These are phyloP conservation scores for Patellaria atrata DNA, from an alignment of 495 filamentous ascomycete genomes.

Conservation along the genomic window DNA sequence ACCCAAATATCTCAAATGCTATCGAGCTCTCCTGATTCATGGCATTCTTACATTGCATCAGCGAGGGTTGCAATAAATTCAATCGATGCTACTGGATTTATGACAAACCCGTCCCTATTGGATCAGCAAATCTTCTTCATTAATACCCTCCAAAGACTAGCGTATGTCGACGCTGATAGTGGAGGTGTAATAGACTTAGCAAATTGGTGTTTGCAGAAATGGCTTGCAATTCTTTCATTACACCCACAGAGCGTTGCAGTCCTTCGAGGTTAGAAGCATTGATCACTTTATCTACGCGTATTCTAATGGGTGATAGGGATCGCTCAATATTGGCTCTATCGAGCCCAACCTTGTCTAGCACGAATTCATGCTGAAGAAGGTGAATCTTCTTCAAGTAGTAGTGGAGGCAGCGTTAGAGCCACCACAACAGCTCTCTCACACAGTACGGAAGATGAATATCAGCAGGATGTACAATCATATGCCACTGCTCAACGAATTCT, in stretches of 20 bases:
- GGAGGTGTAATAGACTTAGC: slow-evolving; percentile 33
- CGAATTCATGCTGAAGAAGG: slow-evolving; percentile 34
- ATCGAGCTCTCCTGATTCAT: too few species aligned
- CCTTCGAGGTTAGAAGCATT: slow-evolving; percentile 27
- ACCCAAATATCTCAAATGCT: too few species aligned
- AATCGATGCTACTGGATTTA: too few species aligned
- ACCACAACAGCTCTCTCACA: slow-evolving; percentile 2
- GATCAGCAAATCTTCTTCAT: slow-evolving; percentile 24
- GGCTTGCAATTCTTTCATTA: slow-evolving; percentile 30
- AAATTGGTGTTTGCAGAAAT: slow-evolving; percentile 34
- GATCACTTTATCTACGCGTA: slow-evolving; percentile 2
- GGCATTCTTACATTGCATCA: too few species aligned
- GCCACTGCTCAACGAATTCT: slow-evolving; percentile 27
- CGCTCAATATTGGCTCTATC: slow-evolving; percentile 35
- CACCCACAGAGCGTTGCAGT: slow-evolving; percentile 30
- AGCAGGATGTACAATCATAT: slow-evolving; percentile 7
- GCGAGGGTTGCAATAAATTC: too few species aligned
- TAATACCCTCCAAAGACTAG: slow-evolving; percentile 33
- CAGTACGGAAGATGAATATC: slow-evolving; percentile 17
- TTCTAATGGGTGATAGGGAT: slow-evolving; percentile 24
- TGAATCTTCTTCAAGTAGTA: slow-evolving; percentile 20
- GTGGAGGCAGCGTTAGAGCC: slow-evolving; percentile 18
- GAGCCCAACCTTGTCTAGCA: slow-evolving; percentile 34
- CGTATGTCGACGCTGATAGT: slow-evolving; percentile 33
- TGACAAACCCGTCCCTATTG: too few species aligned